phyloP scores from a whole-genome alignment of 1,139 yeast species.

The Lodderomyces metapsilosis region DNA sequence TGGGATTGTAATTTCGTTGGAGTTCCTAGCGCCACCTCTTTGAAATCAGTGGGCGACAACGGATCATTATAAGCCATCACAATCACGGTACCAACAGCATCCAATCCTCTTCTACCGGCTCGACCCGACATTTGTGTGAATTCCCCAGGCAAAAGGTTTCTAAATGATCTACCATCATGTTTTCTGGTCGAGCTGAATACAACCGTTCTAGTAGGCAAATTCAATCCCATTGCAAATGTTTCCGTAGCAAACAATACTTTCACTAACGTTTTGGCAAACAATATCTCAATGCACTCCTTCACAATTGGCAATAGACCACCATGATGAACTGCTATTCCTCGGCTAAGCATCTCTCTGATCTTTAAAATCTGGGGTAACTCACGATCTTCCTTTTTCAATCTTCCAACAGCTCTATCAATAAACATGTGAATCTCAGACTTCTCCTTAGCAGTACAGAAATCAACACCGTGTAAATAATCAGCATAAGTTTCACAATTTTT shows the following conservation, averaged over 20 bases:
- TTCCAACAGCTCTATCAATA: conserved; percentile 80
- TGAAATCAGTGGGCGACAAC: conserved; percentile 57
- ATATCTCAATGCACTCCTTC: conserved; percentile 89
- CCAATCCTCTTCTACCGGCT: conserved; percentile 97
- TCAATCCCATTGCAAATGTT: conserved; percentile 97
- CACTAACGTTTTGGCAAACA: conserved; percentile 81
- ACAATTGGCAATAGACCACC: conserved; percentile 96
- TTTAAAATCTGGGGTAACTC: conserved; percentile 87
- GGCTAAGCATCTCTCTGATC: conserved; percentile 74
- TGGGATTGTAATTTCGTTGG: conserved; percentile 91
- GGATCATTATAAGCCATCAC: conserved; percentile 84
- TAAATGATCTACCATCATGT: conserved; percentile 83
- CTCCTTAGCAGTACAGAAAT: conserved; percentile 79
- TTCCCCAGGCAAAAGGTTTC: conserved; percentile 89
- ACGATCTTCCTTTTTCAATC: conserved; percentile 88
- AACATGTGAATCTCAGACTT: conserved; percentile 91
- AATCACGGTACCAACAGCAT: conserved; percentile 92
- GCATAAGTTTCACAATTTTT: conserved; percentile 94
- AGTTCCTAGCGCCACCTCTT: conserved; percentile 78
- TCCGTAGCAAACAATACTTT: conserved; percentile 96
- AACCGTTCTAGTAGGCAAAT: conserved; percentile 95
- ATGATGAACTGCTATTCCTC: conserved; percentile 97
- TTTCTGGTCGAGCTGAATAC: conserved; percentile 82
- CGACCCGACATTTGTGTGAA: conserved; percentile 99
- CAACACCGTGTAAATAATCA: conserved; percentile 67